Conservation (phyloP, 371 early-diverging fungal genomes). For the Rhizopus sp. region DNA sequence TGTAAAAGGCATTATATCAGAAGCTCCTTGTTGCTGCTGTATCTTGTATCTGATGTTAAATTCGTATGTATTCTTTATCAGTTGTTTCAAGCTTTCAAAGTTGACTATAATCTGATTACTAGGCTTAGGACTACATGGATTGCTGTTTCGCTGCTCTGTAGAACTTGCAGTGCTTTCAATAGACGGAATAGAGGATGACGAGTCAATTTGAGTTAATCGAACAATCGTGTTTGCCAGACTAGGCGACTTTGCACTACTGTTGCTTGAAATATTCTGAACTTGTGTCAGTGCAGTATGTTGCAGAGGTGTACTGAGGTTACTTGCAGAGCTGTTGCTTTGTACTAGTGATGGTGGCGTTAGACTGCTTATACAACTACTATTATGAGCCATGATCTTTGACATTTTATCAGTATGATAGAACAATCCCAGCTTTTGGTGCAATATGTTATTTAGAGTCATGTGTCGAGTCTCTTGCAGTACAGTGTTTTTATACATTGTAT, state of each 20-base stretch:
- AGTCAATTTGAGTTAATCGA: conserved; percentile 28
- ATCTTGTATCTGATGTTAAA: conserved; percentile 11
- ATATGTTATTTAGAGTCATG: conserved; percentile 54
- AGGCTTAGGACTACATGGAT: not conserved
- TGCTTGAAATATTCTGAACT: conserved; percentile 12
- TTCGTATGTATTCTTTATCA: conserved; percentile 24
- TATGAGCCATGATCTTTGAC: conserved; percentile 23
- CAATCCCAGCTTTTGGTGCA: conserved; percentile 72
- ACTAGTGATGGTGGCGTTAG: not conserved
- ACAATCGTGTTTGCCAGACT: conserved; percentile 24
- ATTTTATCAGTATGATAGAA: conserved; percentile 57
- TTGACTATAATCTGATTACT: conserved; percentile 6
- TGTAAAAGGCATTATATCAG: not conserved
- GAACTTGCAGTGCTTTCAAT: conserved; percentile 4
- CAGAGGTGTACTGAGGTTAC: conserved; percentile 1
- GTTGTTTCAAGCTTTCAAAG: conserved; percentile 22
- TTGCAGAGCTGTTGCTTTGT: not conserved
- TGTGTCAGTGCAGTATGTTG: conserved; percentile 13
- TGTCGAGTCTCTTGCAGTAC: conserved; percentile 49
- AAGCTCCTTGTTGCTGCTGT: not conserved
- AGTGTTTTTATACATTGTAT: conserved; percentile 27
- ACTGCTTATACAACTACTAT: not conserved
- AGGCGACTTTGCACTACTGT: conserved; percentile 17
- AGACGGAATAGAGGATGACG: conserved; percentile 17
- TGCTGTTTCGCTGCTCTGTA: conserved; percentile 4